Evolutionary conservation across 495 filamentous ascomycete genomes (phyloP).

Genomic region (Aspergillus haitiensis): DNA sequence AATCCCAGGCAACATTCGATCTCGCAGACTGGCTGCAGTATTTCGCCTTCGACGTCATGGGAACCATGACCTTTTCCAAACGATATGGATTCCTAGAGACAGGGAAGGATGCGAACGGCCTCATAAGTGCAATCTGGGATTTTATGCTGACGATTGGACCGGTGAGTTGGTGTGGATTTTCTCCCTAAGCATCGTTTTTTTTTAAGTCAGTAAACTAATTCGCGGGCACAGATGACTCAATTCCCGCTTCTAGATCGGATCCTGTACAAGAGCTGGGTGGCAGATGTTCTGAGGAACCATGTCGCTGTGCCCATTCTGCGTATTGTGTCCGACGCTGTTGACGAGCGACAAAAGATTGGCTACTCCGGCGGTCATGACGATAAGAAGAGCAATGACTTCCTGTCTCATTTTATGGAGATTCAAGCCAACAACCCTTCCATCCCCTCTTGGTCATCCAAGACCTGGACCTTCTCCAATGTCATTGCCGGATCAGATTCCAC

Average conservation of each 20-base stretch:
- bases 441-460: conserved; percentile 20
- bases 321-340: conserved; percentile 5
- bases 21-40: background rate
- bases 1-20: background rate
- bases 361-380: background rate
- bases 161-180: background rate
- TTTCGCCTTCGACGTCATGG: background rate
- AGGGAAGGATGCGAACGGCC: background rate
- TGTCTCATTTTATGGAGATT: conserved; percentile 25
- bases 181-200: background rate
- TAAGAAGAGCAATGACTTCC: conserved; percentile 24
- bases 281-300: background rate
- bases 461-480: conserved; percentile 39
- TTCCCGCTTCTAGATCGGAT: conserved; percentile 41
- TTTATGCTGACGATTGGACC: background rate
- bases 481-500: conserved; percentile 50
- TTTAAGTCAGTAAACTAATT: too few species aligned
- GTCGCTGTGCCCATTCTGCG: conserved; percentile 8
- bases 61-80: background rate
- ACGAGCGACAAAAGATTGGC: background rate
- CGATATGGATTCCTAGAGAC: background rate
- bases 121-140: background rate
- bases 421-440: conserved; percentile 20
- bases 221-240: conserved; percentile 30
- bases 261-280: conserved; percentile 29